Base-by-base conservation (phyloP, 2,329 filamentous ascomycete genomes). In the Sporothrix brasiliensis region DNA sequence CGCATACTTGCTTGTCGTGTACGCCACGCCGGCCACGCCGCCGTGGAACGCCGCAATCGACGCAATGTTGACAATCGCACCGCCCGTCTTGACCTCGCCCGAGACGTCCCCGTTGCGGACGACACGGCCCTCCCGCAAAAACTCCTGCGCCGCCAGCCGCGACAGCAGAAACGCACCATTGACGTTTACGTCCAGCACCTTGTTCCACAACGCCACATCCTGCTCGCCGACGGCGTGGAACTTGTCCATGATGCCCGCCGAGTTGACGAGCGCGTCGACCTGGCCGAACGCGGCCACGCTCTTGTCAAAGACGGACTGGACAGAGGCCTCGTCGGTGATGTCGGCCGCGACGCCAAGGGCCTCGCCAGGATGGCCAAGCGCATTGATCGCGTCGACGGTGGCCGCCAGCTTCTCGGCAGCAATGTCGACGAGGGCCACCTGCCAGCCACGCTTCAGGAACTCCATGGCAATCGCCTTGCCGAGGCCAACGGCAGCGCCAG, bases 241-340 rank as follows among this genome's bases (percentile, higher is more conserved):
- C 39, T 78, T 79, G 75, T 89, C 87, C 79, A 87, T 85, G 70
- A 88, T 80, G 27, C 83, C 87, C 11, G 86, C 86, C 72, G 86
- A 86, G 78, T 88, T 88, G 75, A 88, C 77, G 5, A 89, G 79
- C n/a, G 88, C 79, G 76, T 89, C 87, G 21, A 87, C 70, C 41
- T 76, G 73, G 65, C 76, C 77, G 65, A 78, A 78, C 54, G 74
- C 74, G 58, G 75, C 70, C 76, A 80, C 74, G 73, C 77, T 73
- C 24, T 71, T 73, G 41, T 72, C 73, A 54, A 81, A 73, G 49
- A 81, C 76, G 9, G 67, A 39, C 54, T 77, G 70, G 16, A 79
- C 78, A 7, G 77, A 75, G 4, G 73, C 74, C 72, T 78, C 77
- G 63, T 76, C 73, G 11, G 79, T 75, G 52, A 81, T 77, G 72